phyloP scores from a whole-genome alignment of 1,284 basidiomycete species.

The Ceratorhiza oryzae-sativae region DNA sequence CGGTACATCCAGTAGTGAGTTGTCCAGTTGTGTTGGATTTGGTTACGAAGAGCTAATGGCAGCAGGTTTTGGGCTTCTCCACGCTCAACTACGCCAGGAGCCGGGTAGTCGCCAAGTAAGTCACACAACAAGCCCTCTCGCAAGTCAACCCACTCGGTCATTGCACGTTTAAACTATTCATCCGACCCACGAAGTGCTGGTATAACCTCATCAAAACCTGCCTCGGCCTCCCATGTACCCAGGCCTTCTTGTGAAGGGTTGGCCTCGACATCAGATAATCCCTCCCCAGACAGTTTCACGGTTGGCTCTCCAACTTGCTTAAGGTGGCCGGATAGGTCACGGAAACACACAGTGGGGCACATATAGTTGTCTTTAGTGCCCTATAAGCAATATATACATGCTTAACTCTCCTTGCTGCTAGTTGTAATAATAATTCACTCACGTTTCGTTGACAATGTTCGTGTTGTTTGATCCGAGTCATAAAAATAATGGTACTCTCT shows the following conservation, averaged over 20 bases:
- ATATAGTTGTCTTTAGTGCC: background rate
- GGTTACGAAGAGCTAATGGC: background rate
- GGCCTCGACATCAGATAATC: too few species aligned
- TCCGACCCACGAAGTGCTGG: too few species aligned
- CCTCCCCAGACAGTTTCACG: background rate
- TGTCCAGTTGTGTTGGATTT: too few species aligned
- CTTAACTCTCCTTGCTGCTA: too few species aligned
- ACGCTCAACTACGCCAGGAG: background rate
- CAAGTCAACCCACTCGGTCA: conserved; percentile 10
- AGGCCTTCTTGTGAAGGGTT: too few species aligned
- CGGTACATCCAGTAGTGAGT: too few species aligned
- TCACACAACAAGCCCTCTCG: background rate
- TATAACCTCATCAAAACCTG: too few species aligned
- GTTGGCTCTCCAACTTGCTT: background rate
- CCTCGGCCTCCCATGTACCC: too few species aligned
- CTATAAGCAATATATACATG: too few species aligned
- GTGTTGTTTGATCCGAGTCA: too few species aligned
- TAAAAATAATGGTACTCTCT: conserved; percentile 47
- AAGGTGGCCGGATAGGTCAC: background rate
- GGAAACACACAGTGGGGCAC: background rate
- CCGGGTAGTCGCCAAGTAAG: conserved; percentile 20
- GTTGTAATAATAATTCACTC: too few species aligned
- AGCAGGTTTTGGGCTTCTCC: background rate
- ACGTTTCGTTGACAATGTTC: too few species aligned
- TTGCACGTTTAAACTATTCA: background rate